A percentile compares a stretch with the other conserved stretches of the same genome.
phyloP scores from a whole-genome alignment of 176 grass and related monocot species.

The Raddia distichophylla region DNA sequence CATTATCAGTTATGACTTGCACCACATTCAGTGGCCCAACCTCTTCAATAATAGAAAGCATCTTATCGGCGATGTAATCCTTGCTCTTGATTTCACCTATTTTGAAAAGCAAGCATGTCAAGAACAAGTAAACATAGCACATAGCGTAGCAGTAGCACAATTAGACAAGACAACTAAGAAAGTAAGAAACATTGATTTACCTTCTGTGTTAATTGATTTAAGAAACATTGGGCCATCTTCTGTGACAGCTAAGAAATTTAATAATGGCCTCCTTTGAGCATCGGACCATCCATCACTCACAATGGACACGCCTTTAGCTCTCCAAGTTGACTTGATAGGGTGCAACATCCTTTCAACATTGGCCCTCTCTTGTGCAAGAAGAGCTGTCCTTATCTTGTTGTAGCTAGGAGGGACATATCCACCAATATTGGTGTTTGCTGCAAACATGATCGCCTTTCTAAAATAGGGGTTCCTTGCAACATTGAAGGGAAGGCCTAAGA shows the following conservation, averaged over 20 bases:
- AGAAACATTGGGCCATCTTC: constrained; percentile 11
- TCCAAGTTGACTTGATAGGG: constrained; percentile 13
- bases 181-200: no score
- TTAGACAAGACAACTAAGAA: no score
- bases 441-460: not conserved
- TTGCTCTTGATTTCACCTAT: not conserved
- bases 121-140: no score
- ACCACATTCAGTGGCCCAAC: not conserved
- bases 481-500: not conserved
- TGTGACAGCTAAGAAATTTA: not conserved
- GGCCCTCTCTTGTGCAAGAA: not conserved
- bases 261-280: not conserved
- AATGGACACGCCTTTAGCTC: not conserved
- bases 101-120: no score
- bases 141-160: no score
- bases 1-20: constrained; percentile 6
- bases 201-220: not conserved
- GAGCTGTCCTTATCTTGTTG: not conserved
- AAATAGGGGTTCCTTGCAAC: not conserved
- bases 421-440: not conserved
- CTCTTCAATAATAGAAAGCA: not conserved
- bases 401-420: not conserved
- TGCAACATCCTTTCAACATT: not conserved
- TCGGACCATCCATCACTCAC: not conserved
- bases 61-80: not conserved